Conservation (phyloP, 73 alveolate genomes). For the Paramecium caudatum region DNA sequence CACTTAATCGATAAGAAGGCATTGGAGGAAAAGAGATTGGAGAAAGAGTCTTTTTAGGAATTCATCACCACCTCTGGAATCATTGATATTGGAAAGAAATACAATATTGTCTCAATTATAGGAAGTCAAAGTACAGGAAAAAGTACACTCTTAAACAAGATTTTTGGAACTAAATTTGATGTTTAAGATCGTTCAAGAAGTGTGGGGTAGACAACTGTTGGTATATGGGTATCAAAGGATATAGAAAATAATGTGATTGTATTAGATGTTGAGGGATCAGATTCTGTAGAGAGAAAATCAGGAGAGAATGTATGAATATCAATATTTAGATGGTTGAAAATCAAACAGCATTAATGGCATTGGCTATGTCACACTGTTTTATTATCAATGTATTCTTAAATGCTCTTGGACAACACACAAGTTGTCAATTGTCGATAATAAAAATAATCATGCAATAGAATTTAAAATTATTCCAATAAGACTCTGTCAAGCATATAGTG, state of each 20-base stretch:
- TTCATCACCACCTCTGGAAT: conserved; percentile 43
- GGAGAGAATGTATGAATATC: conserved; percentile 81
- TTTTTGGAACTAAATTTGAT: conserved; percentile 88
- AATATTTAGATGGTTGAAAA: conserved; percentile 69
- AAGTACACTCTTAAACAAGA: conserved; percentile 81
- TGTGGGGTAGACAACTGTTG: conserved; percentile 87
- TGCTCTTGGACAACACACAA: conserved; percentile 40
- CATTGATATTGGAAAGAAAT: conserved; percentile 77
- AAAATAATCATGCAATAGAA: conserved; percentile 73
- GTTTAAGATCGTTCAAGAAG: conserved; percentile 80
- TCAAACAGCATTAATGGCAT: conserved; percentile 74
- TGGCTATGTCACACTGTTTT: conserved; percentile 67
- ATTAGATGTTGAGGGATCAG: conserved; percentile 88
- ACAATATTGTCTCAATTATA: conserved; percentile 87
- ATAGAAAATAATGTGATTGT: conserved; percentile 79
- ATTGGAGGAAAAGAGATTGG: conserved; percentile 17
- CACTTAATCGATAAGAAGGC: conserved; percentile 52
- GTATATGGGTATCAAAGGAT: conserved; percentile 88
- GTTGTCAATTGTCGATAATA: conserved; percentile 42
- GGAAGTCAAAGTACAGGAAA: conserved; percentile 89
- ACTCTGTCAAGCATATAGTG: conserved; percentile 66
- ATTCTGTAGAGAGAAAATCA: conserved; percentile 82
- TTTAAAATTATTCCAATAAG: conserved; percentile 63
- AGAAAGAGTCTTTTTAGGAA: background rate
- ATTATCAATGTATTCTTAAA: conserved; percentile 59